Percentiles rank a stretch among this genome's conserved stretches.
phyloP scores from a whole-genome alignment of 495 filamentous ascomycete genomes.

The Hypoxylon lienhwacheense region DNA sequence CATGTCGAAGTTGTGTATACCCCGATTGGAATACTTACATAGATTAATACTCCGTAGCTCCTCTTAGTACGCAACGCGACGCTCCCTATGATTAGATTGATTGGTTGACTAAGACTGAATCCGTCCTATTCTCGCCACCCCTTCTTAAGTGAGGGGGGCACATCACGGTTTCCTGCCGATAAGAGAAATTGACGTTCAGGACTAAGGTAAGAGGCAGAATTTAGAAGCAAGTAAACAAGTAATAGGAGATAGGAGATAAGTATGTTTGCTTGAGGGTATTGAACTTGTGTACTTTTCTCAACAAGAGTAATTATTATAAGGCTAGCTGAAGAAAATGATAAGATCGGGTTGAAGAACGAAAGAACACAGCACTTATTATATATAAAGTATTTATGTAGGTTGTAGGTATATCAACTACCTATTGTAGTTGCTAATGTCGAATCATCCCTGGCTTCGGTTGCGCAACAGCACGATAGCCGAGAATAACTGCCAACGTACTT shows the following conservation, averaged over 20 bases:
- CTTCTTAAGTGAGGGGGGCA: constrained; percentile 14
- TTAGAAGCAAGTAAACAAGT: not conserved
- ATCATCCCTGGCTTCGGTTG: constrained; percentile 25
- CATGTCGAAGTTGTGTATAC: constrained; percentile 2
- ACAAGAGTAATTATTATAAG: not conserved
- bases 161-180: constrained; percentile 21
- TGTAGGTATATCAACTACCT: too few relatives aligned
- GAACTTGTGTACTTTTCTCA: not conserved
- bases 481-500: constrained; percentile 2
- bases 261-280: not conserved
- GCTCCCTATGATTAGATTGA: constrained; percentile 20
- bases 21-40: constrained; percentile 10
- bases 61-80: constrained; percentile 7
- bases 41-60: constrained; percentile 14
- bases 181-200: constrained; percentile 12
- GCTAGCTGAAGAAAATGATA: not conserved
- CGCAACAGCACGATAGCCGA: constrained; percentile 13
- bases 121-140: constrained; percentile 12
- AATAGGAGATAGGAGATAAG: constrained; percentile 1
- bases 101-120: constrained; percentile 4
- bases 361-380: too few relatives aligned
- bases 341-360: too few relatives aligned
- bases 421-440: constrained; percentile 19
- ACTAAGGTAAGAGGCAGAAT: not conserved
- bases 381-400: too few relatives aligned